A percentile compares a stretch with the other conserved stretches of the same genome.
Evolutionary conservation across 2,329 filamentous ascomycete species (phyloP).

Genomic region (Aureobasidium vineae): DNA sequence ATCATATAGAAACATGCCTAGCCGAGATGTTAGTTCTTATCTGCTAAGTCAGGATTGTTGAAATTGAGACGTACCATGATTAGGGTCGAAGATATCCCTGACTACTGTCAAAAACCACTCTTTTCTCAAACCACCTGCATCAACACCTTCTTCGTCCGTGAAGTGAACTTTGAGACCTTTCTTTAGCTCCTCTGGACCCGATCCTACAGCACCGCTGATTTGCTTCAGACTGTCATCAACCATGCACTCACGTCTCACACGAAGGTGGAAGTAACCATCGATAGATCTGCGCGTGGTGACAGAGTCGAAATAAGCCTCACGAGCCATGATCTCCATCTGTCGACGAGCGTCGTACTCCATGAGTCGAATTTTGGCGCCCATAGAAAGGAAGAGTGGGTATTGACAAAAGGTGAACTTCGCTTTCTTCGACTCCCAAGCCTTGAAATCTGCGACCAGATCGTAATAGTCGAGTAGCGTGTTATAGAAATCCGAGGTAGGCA

Average conservation of each 20-base stretch:
- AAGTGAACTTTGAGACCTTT: constrained; percentile 86
- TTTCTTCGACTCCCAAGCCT: constrained; percentile 75
- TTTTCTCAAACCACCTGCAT: constrained; percentile 84
- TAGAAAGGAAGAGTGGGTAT: constrained; percentile 87
- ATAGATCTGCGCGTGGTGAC: constrained; percentile 72
- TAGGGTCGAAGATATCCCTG: constrained; percentile 85
- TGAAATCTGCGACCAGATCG: constrained; percentile 83
- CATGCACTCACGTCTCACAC: constrained; percentile 77
- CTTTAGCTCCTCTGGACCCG: constrained; percentile 80
- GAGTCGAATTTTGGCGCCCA: constrained; percentile 89
- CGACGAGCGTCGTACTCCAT: constrained; percentile 82
- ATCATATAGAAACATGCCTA: constrained; percentile 92
- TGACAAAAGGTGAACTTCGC: constrained; percentile 85
- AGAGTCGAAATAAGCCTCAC: constrained; percentile 87
- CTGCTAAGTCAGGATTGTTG: neutral
- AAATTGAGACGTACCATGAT: constrained; percentile 66
- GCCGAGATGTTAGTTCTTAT: neutral
- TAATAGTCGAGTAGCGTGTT: constrained; percentile 80
- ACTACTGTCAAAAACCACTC: constrained; percentile 92
- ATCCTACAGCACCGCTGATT: constrained; percentile 81
- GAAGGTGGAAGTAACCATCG: constrained; percentile 68
- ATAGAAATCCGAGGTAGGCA: constrained; percentile 84
- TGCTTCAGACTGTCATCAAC: constrained; percentile 83
- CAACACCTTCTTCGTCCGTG: constrained; percentile 82
- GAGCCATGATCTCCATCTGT: constrained; percentile 84